Percentiles rank a stretch among this genome's conserved stretches.
phyloP scores from a whole-genome alignment of 2,329 filamentous ascomycete species.

The Aspergillus latus region DNA sequence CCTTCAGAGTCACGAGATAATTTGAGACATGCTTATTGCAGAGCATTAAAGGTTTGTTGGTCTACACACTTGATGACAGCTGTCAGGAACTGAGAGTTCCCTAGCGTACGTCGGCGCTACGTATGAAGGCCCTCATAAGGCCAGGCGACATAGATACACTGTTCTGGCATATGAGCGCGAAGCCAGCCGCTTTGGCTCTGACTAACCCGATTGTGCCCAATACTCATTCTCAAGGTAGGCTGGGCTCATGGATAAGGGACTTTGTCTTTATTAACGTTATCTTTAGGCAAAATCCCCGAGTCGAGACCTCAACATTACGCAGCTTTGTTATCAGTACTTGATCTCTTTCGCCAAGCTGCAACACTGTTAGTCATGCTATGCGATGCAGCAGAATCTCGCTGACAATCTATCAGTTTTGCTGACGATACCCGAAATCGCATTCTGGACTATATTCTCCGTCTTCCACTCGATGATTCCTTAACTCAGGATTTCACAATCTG shows the following conservation, averaged over 20 bases:
- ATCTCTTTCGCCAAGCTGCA: conserved; percentile 33
- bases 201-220: conserved; percentile 31
- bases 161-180: conserved; percentile 61
- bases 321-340: conserved; percentile 35
- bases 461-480: conserved; percentile 37
- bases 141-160: conserved; percentile 48
- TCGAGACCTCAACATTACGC: conserved; percentile 18
- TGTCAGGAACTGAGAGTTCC: conserved; percentile 14
- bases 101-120: conserved; percentile 30
- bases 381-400: conserved; percentile 9
- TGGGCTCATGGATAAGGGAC: neutral
- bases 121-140: conserved; percentile 40
- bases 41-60: conserved; percentile 51
- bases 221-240: conserved; percentile 24
- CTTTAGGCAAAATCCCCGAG: conserved; percentile 12
- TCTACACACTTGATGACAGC: neutral
- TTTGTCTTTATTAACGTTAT: neutral
- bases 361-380: conserved; percentile 27
- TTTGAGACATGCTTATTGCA: conserved; percentile 61
- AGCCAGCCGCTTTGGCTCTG: conserved; percentile 45
- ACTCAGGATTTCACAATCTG: conserved; percentile 31
- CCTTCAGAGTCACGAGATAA: conserved; percentile 56
- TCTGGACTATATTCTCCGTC: conserved; percentile 36
- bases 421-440: conserved; percentile 33
- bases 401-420: conserved; percentile 31